phyloP scores from a whole-genome alignment of 352 stramenopile species.

The Hyaloperonospora arabidopsidis region DNA sequence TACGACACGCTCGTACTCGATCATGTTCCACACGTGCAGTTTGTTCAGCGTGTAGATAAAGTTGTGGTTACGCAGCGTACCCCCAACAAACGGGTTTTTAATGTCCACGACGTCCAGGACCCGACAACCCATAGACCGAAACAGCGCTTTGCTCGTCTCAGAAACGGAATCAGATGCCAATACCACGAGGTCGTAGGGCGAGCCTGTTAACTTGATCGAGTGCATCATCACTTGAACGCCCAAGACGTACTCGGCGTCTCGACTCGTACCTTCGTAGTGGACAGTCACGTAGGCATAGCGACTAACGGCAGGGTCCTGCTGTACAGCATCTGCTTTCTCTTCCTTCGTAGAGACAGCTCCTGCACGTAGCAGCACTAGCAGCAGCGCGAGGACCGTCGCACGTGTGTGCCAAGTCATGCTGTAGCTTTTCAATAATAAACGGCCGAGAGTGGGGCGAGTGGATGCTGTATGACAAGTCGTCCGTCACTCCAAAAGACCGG shows the following conservation, averaged over 20 bases:
- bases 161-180: conserved; percentile 80
- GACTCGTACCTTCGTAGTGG: conserved; percentile 79
- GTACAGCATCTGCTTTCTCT: conserved; percentile 1
- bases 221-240: conserved; percentile 81
- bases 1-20: conserved; percentile 86
- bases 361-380: conserved; percentile 19
- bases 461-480: conserved; percentile 10
- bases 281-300: conserved; percentile 82
- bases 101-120: conserved; percentile 84
- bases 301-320: conserved; percentile 28
- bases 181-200: conserved; percentile 79
- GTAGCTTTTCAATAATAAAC: too few relatives aligned
- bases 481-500: not conserved
- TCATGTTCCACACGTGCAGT: conserved; percentile 85
- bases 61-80: conserved; percentile 75
- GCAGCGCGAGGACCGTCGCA: conserved; percentile 11
- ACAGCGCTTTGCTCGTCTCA: conserved; percentile 61
- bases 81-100: conserved; percentile 74
- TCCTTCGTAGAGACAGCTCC: conserved; percentile 9
- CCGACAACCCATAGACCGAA: conserved; percentile 74
- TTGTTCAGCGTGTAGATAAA: conserved; percentile 90
- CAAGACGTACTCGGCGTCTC: conserved; percentile 79
- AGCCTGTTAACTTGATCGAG: conserved; percentile 78
- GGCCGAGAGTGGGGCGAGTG: too few relatives aligned
- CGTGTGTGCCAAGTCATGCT: too few relatives aligned